These are phyloP conservation scores for Wickerhamomyces tratensis DNA, from an alignment of 805 yeast genomes.

Conservation along the genomic window DNA sequence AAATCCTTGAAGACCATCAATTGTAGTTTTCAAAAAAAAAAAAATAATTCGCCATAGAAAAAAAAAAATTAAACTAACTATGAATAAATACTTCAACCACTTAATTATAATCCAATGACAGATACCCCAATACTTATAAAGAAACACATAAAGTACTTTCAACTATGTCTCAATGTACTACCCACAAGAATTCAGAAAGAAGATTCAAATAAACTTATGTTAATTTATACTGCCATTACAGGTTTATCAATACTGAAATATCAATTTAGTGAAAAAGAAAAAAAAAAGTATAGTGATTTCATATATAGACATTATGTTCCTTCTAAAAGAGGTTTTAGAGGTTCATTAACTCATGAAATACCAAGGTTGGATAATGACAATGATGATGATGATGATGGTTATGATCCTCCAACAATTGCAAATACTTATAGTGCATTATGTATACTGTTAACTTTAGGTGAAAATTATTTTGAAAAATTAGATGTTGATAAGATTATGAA, in stretches of 20 bases:
- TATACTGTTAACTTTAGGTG: conserved; percentile 40
- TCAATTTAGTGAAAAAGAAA: conserved; percentile 20
- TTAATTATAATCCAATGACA: too few relatives aligned
- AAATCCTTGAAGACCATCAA: too few relatives aligned
- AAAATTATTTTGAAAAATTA: conserved; percentile 28
- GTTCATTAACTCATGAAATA: conserved; percentile 38
- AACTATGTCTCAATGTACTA: conserved; percentile 40
- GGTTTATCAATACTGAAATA: conserved; percentile 29
- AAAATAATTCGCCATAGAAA: too few relatives aligned
- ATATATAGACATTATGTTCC: conserved; percentile 38
- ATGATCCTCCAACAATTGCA: conserved; percentile 58
- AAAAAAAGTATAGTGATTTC: conserved; percentile 25
- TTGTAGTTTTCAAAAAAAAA: too few relatives aligned
- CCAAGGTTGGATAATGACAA: neutral
- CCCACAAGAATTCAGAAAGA: conserved; percentile 49
- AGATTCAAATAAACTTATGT: conserved; percentile 60
- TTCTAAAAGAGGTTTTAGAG: conserved; percentile 42
- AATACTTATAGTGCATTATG: conserved; percentile 72
- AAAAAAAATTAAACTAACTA: too few relatives aligned
- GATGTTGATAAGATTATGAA: conserved; percentile 34
- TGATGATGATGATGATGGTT: conserved; percentile 14
- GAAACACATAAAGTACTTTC: conserved; percentile 32
- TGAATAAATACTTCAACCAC: too few relatives aligned
- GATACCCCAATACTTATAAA: neutral
- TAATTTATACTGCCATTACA: conserved; percentile 60